Conservation (phyloP, 2,329 filamentous ascomycete species). For the Aspergillus ochraceus region DNA sequence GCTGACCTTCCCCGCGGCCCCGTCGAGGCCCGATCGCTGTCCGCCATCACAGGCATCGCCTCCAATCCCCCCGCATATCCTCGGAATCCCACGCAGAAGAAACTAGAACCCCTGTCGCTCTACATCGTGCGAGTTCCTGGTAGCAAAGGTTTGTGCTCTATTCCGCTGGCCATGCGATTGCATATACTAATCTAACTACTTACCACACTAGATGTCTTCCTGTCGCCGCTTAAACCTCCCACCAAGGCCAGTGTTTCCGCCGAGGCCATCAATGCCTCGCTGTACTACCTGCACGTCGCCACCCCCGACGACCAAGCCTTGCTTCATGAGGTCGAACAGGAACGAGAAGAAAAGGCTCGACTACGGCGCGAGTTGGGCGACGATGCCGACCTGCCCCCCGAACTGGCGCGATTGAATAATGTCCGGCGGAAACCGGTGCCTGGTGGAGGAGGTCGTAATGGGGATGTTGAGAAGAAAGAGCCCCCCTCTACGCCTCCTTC, state of each 20-base stretch:
- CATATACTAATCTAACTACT: constrained; percentile 12
- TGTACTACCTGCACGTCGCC: constrained; percentile 89
- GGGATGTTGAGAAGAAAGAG: constrained; percentile 5
- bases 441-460: constrained; percentile 12
- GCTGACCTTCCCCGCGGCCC: constrained; percentile 27
- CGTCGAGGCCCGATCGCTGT: constrained; percentile 81
- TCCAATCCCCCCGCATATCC: constrained; percentile 85
- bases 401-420: constrained; percentile 37
- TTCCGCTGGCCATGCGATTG: neutral
- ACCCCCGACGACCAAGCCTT: constrained; percentile 56
- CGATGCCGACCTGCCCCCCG: constrained; percentile 22
- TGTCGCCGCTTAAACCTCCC: constrained; percentile 86
- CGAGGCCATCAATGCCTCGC: constrained; percentile 79
- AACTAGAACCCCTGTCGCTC: constrained; percentile 71
- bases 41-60: constrained; percentile 75
- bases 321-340: constrained; percentile 39
- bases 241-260: constrained; percentile 79
- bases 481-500: constrained; percentile 11
- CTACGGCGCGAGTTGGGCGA: constrained; percentile 26
- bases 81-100: constrained; percentile 68
- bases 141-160: constrained; percentile 65
- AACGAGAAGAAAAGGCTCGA: constrained; percentile 31
- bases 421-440: constrained; percentile 42
- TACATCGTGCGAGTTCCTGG: constrained; percentile 95
- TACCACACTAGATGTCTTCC: constrained; percentile 71